Evolutionary conservation across 1,139 yeast species (phyloP), one percentile per base, ranked within the genome.

Genomic region (Sugiyamaella neomexicana): DNA sequence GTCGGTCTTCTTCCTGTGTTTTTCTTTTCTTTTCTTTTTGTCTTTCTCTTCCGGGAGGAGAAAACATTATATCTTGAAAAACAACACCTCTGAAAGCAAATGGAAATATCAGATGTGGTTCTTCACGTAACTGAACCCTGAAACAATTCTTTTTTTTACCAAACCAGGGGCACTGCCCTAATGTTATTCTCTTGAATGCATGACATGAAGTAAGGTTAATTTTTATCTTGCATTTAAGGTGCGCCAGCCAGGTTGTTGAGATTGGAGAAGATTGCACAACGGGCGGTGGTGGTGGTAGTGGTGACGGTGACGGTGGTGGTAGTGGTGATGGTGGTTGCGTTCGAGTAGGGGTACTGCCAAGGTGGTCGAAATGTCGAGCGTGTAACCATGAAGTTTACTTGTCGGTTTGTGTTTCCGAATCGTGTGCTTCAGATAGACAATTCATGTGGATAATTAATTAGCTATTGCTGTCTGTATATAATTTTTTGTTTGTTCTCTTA

Each of bases 131-230:
- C 40, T 38, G 31, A 29, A 34, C 48, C 48, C 40, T 44, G 48
- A 44, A 44, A 44, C 48, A 29, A 40, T 44, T 20, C 17, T 13
- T 45, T 25, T 23, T 31, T 36, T 15, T 36, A 36, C 40, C 17
- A 16, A 15, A 27, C 23, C 20, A 25, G 31, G 41, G 41, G 42
- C 13, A 9, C 41, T 32, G 48, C 48, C 40, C 48, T 34, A 44
- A 44, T 44, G 25, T 44, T 15, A 16, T 44, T 44, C 48, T 17
- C 49, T 16, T 38, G n/a, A 42, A 20, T 45, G 49, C 49, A 45
- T 45, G 23, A 41, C 49, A 45, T 45, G 41, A 45, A 45, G 49
- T 45, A 45, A 45, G 41, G 49, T 45, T 45, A 45, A 20, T 45
- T 45, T 45, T 37, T 45, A 45, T 45, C 49, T 34, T 45, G 49